Evolutionary conservation across 768 basidiomycete species (phyloP), one percentile per base, ranked within the genome.

Genomic region (Mycena belliarum): DNA sequence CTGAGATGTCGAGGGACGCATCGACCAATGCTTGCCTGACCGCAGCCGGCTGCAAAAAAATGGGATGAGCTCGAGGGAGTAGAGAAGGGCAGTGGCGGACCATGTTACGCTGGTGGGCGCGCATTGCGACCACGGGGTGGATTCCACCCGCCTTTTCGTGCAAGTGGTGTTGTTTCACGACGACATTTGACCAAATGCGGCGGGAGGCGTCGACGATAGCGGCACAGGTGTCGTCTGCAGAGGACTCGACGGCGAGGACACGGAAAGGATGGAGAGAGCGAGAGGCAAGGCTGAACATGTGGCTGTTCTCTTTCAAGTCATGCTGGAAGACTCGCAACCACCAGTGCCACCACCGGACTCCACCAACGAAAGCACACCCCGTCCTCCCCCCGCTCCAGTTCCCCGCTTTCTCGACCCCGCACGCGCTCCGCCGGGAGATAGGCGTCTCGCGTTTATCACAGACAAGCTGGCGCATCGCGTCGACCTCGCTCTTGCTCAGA

Each of bases 171-270:
- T 98, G 95, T 68, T 89, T 92, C 37, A 92, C 74, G 59, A 98
- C 88, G 6, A 98, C 82, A 69, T 95, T 96, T 3, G 93, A 87
- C 51, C 91, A 83, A 38, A 98, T 78, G 67, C 77, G 66, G 20
- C 84, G 81, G 9, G 82, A 75, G 1, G 88, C 89, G 20, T 83
- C 82, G 33, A 99, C 89, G 48, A 98, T 79, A 0, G 95, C 89
- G 16, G 88, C 93, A 65, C 94, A 96, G 1, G 94, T 91, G 68
- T 98, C 97, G 70, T 99, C 96, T 15, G 94, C 93, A 14, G 93
- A 95, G 2, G 88, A 87, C 72, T 97, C 95, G 35, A 96, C 66
- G 9, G 84, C 89, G 9, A 92, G 80, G 15, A 91, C 85, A 1
- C 83, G 89, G 66, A 91, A 85, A 21, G 55, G 47, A 9, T 52